Percentiles rank a stretch among this genome's conserved stretches.
Evolutionary conservation across 1,284 basidiomycete genomes (phyloP).

Genomic region (Puccinia novopanici): DNA sequence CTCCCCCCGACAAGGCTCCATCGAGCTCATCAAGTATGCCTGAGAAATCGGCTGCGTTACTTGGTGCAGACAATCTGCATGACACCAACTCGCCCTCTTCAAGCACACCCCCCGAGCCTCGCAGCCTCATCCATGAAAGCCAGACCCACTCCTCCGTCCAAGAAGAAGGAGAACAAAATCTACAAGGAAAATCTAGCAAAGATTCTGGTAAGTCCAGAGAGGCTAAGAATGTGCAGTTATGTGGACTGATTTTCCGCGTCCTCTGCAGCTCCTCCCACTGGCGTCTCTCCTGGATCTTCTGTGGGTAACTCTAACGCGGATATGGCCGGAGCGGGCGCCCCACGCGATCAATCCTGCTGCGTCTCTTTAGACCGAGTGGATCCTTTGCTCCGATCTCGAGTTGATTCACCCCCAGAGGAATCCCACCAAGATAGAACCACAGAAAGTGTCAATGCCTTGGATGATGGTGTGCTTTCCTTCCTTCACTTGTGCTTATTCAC

Average conservation of each 20-base stretch:
- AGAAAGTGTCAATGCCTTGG: background rate
- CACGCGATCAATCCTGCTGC: background rate
- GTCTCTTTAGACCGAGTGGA: background rate
- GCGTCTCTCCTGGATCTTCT: background rate
- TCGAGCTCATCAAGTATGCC: background rate
- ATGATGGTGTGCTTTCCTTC: conserved; percentile 1
- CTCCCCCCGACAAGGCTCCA: background rate
- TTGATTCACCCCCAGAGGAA: background rate
- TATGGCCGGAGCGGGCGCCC: background rate
- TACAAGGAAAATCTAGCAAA: background rate
- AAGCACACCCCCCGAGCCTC: background rate
- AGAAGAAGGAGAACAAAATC: no score
- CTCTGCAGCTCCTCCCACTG: background rate
- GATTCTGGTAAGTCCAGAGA: background rate
- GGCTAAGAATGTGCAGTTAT: background rate
- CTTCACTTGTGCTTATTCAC: background rate
- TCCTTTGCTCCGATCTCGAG: background rate
- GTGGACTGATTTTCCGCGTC: background rate
- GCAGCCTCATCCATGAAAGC: background rate
- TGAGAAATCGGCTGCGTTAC: background rate
- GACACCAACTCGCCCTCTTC: background rate
- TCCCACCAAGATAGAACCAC: background rate
- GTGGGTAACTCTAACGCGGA: background rate
- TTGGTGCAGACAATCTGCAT: background rate
- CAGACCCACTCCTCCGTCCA: background rate